Evolutionary conservation across 2,329 filamentous ascomycete genomes (phyloP).

Genomic region (Dothiorella sarmentorum): DNA sequence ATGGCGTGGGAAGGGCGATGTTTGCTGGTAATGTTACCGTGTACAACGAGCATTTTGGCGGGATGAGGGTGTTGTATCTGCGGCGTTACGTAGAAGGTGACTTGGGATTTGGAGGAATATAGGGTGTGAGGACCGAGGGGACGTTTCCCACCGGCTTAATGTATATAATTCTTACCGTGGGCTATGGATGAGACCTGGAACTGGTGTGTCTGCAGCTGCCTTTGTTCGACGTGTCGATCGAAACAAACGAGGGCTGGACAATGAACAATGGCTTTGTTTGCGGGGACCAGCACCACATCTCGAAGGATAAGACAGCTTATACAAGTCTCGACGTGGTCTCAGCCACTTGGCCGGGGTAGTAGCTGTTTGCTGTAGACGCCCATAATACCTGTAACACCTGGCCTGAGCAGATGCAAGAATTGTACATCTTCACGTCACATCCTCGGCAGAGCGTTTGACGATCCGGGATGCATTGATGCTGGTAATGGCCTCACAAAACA

Average conservation of each 20-base stretch:
- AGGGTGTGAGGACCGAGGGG: background rate
- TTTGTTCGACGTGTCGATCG: background rate
- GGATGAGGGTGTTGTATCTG: background rate
- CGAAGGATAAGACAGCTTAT: background rate
- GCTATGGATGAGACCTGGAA: background rate
- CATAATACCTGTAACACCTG: background rate
- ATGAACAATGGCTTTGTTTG: background rate
- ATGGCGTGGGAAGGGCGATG: background rate
- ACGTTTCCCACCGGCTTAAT: background rate
- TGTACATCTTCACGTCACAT: constrained; percentile 1
- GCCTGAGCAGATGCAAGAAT: background rate
- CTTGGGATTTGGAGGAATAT: background rate
- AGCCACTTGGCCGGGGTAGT: background rate
- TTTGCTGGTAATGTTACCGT: background rate
- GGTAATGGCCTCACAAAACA: background rate
- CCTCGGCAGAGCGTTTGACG: background rate
- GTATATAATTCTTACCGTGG: background rate
- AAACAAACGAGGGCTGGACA: background rate
- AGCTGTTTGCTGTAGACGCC: background rate
- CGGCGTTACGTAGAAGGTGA: background rate
- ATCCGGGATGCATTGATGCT: background rate
- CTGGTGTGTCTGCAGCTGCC: background rate
- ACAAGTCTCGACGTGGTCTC: background rate
- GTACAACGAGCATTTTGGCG: background rate
- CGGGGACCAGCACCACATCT: background rate